Conservation (phyloP, 78 protist genomes). For the Dictyostelium citrinum region DNA sequence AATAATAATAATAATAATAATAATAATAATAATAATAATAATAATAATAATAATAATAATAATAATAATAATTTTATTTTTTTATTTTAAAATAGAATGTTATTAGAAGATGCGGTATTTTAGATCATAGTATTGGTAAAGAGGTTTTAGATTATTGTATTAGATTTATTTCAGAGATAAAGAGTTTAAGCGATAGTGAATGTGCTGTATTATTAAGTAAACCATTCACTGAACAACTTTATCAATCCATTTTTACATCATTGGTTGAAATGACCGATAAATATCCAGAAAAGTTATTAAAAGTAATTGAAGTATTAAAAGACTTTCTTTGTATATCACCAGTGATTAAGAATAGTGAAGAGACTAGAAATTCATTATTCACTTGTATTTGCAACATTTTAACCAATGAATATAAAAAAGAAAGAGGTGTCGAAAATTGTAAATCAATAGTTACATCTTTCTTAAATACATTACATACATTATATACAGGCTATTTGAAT, state of each 20-base stretch:
- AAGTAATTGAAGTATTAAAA: constrained; percentile 23
- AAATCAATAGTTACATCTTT: constrained; percentile 11
- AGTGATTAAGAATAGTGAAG: neutral
- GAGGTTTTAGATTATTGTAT: constrained; percentile 21
- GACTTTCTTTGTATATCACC: constrained; percentile 1
- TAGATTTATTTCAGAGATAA: constrained; percentile 31
- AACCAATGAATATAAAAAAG: constrained; percentile 35
- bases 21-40: too few relatives aligned
- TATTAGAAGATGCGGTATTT: constrained; percentile 46
- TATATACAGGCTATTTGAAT: constrained; percentile 2
- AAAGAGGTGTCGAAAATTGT: constrained; percentile 36
- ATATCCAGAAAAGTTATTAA: constrained; percentile 27
- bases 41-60: too few relatives aligned
- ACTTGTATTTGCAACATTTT: constrained; percentile 24
- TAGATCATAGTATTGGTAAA: constrained; percentile 50
- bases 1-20: too few relatives aligned
- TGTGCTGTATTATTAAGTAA: neutral
- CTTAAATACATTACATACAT: constrained; percentile 12
- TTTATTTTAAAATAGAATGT: constrained; percentile 24
- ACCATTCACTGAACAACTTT: constrained; percentile 21
- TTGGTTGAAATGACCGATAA: constrained; percentile 27
- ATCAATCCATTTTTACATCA: constrained; percentile 14
- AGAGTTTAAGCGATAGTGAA: constrained; percentile 1
- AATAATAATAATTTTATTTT: neutral
- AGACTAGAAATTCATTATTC: neutral